phyloP scores from a whole-genome alignment of 805 yeast genomes.

The Ogataea philodendri region DNA sequence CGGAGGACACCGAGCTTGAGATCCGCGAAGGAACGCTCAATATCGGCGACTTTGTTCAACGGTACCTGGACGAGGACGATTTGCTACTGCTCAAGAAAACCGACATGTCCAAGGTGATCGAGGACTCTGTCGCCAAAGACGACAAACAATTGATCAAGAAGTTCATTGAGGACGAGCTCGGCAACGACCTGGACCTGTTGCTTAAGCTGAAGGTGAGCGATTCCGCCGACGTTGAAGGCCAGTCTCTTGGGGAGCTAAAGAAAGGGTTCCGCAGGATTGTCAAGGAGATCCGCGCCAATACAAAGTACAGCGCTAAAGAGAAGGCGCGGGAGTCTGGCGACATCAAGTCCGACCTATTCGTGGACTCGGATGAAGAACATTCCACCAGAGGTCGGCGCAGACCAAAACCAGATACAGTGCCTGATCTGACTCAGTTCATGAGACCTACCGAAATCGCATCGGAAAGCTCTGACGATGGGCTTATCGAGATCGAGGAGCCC shows the following conservation, averaged over 20 bases:
- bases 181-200: slow-evolving; percentile 49
- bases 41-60: slow-evolving; percentile 55
- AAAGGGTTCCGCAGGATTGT: slow-evolving; percentile 31
- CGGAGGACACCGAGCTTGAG: slow-evolving; percentile 36
- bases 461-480: slow-evolving; percentile 11
- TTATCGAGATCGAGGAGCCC: slow-evolving; percentile 15
- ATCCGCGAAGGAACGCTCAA: slow-evolving; percentile 19
- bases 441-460: slow-evolving; percentile 11
- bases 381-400: slow-evolving; percentile 7
- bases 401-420: slow-evolving; percentile 2
- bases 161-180: slow-evolving; percentile 58
- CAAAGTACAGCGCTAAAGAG: slow-evolving; percentile 3
- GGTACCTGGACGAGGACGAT: slow-evolving; percentile 58
- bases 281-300: slow-evolving; percentile 24
- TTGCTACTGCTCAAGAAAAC: slow-evolving; percentile 69
- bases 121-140: slow-evolving; percentile 73
- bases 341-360: slow-evolving; percentile 3
- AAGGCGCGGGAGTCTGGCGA: neutral
- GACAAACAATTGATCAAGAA: slow-evolving; percentile 69
- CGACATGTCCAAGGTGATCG: slow-evolving; percentile 73
- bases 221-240: slow-evolving; percentile 11
- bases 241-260: slow-evolving; percentile 24
- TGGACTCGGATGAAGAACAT: slow-evolving; percentile 8
- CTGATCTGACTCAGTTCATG: slow-evolving; percentile 7
- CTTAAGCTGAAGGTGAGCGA: slow-evolving; percentile 33